Conservation (phyloP, 371 early-diverging fungal species). For the Mucor saturninus region DNA sequence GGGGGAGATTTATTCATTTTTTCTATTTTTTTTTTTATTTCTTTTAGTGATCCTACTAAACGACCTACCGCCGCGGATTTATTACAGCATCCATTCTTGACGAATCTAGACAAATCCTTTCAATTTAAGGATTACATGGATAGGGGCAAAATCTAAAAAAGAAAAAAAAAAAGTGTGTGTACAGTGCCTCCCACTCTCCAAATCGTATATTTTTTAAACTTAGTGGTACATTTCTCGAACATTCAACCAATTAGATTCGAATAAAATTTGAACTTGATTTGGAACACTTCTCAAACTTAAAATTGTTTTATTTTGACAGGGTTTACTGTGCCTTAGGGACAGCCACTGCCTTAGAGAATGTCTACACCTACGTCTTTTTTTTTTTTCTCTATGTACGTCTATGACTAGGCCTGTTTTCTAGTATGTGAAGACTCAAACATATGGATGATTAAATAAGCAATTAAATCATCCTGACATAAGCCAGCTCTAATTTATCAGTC, state of each 20-base stretch:
- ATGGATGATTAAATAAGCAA: too few species aligned
- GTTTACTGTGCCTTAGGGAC: too few species aligned
- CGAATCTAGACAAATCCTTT: slow-evolving; percentile 44
- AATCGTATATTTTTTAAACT: slow-evolving; percentile 17
- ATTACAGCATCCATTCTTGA: slow-evolving; percentile 53
- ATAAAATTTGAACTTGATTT: slow-evolving; percentile 12
- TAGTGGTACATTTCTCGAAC: slow-evolving; percentile 18
- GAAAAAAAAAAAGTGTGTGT: neutral
- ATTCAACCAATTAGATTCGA: slow-evolving; percentile 18
- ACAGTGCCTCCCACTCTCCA: slow-evolving; percentile 22
- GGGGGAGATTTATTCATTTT: too few species aligned
- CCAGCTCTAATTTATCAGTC: too few species aligned
- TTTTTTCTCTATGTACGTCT: too few species aligned
- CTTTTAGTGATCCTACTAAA: slow-evolving; percentile 59
- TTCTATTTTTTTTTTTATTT: neutral
- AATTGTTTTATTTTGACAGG: too few species aligned
- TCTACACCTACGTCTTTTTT: too few species aligned
- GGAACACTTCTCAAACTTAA: slow-evolving; percentile 15
- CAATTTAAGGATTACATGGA: slow-evolving; percentile 52
- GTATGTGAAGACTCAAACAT: too few species aligned
- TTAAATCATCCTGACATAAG: too few species aligned
- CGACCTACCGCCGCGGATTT: slow-evolving; percentile 73
- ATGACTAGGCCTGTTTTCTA: too few species aligned
- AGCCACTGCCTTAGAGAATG: too few species aligned
- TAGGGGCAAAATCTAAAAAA: slow-evolving; percentile 32